Conservation (phyloP, 768 basidiomycete genomes). For the Mrakia hoshinonis region DNA sequence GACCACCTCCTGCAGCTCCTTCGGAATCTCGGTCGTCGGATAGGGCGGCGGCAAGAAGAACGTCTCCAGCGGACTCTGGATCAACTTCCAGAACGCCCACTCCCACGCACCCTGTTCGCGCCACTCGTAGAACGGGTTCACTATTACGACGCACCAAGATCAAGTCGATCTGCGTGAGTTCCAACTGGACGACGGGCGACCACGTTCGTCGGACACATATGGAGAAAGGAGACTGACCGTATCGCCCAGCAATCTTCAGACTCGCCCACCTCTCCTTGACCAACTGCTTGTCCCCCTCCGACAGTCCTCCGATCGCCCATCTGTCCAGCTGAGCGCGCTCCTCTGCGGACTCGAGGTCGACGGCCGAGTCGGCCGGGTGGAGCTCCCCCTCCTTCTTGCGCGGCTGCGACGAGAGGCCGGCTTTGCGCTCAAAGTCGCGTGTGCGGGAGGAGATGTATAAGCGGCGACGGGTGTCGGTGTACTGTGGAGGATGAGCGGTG, state of each 20-base stretch:
- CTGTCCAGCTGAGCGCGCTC: background rate
- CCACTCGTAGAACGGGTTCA: conserved; percentile 28
- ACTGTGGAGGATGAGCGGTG: conserved; percentile 13
- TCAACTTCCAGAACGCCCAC: conserved; percentile 10
- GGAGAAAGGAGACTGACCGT: conserved; percentile 29
- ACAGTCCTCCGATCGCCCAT: conserved; percentile 13
- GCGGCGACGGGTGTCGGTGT: conserved; percentile 25
- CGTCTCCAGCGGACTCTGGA: conserved; percentile 5
- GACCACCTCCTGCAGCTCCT: conserved; percentile 17
- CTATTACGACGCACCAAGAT: background rate
- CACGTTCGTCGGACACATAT: background rate
- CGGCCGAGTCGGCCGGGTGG: background rate
- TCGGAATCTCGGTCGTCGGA: conserved; percentile 14
- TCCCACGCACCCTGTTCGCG: conserved; percentile 25
- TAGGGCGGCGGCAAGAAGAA: conserved; percentile 20
- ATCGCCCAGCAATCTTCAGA: conserved; percentile 36
- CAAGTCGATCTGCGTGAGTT: background rate
- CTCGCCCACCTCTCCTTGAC: conserved; percentile 36
- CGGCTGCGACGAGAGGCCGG: background rate
- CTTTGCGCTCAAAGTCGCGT: conserved; percentile 17
- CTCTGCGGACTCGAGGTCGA: background rate
- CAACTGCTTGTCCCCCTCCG: conserved; percentile 35
- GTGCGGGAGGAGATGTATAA: conserved; percentile 13
- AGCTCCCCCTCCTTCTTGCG: background rate
- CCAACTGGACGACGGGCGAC: background rate